Evolutionary conservation across 2,329 filamentous ascomycete genomes (phyloP), one percentile per base, ranked within the genome.

Genomic region (Proliferodiscus dingleyae): DNA sequence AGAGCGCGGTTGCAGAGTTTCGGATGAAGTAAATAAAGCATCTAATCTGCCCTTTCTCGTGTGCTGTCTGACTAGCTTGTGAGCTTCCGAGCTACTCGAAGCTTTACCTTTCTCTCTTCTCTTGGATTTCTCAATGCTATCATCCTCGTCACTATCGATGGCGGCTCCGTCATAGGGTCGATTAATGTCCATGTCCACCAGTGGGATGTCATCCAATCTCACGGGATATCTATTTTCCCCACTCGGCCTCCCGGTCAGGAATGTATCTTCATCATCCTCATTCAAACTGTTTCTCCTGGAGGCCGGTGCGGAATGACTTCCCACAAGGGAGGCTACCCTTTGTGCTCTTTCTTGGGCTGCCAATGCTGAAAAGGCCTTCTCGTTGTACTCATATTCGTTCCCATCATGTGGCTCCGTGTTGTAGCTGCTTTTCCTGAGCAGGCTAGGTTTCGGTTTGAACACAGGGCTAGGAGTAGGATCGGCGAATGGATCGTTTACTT

Each of bases 61-160:
- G 44, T 71, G 68, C 22, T 61, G 61, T 41, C 65, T 61, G 7
- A 72, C 69, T 4, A 72, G 57, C 41, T 66, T 68, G 44, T 67
- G 65, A 21, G 74, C 74, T 50, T 74, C 71, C 56, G 66, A 49
- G 30, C 51, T 61, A 50, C 50, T 58, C 6, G 54, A 49, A 19
- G 34, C 37, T 24, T 60, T 57, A 10, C 28, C 41, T 24, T 50
- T 46, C 10, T n/a, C n/a, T n/a, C n/a, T n/a, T n/a, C 46, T 47
- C 8, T 47, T 50, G 2, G 46, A 38, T 18, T 48, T 43, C 15
- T 54, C 32, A 5, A 47, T n/a, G 13, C 9, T 9, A 11, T 54
- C 50, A 3, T 60, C 54, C 7, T 60, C 56, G 19, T 61, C 58
- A 36, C 51, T 54, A 10, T 59, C 59, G 18, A 43, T 43, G 24